Evolutionary conservation across 2,329 filamentous ascomycete genomes (phyloP), one percentile per base, ranked within the genome.

Genomic region (Pseudogymnoascus sp.): DNA sequence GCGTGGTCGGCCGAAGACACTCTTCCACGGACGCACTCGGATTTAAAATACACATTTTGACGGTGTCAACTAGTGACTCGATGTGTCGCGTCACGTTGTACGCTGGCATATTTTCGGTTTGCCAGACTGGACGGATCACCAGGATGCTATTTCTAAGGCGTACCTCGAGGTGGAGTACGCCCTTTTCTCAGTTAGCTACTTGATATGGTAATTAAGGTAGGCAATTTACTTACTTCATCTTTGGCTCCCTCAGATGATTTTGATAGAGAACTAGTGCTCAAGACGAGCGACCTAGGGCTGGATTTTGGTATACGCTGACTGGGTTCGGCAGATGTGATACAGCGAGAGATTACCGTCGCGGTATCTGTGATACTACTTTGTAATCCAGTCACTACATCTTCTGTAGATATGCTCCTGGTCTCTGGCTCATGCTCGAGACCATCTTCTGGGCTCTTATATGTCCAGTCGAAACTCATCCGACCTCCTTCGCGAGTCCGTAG

Each of bases 31-130:
- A 63, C 4, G 64, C 61, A 0, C 68, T 62, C 1, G 70, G 71
- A 35, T 69, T 70, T 10, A 69, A 65, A 21, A 77, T 63, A 63
- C 72, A 76, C 14, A 72, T 61, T 55, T 69, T 67, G 60, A 81
- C 64, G 1, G 71, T 76, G 58, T 81, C 75, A 59, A 73, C 70
- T 33, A 81, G 71, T 23, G 74, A 74, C 41, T 77, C 71, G 38
- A 80, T 72, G 61, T 80, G 73, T 29, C 73, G 73, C 1, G 71
- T 72, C 1, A 79, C 71, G 64, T 78, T 79, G 66, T 77, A 78
- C 38, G 70, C 72, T 14, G 77, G 71, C 68, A 79, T 75, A 41
- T 70, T 74, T 4, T 75, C 68, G 11, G 73, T 72, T 35, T 74
- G 70, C 77, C 78, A 80, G 62, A 73, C 65, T n/a, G 78, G 74